Conservation (phyloP, 345 rosid genomes). For the Linum trigynum region DNA sequence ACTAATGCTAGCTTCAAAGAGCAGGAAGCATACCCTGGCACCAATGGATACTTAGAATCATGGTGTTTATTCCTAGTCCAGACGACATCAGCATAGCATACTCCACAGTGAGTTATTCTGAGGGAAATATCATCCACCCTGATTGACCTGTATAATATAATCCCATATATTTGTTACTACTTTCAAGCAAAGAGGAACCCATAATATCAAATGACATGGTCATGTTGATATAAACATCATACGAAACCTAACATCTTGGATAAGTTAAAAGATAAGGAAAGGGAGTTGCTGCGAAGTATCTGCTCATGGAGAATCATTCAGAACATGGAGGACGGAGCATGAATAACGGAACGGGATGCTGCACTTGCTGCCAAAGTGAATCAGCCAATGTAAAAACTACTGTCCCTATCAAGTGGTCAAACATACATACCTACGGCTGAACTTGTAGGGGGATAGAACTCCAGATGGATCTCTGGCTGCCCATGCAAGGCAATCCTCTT, state of each 20-base stretch:
- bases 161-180: neutral
- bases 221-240: neutral
- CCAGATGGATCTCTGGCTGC: conserved; percentile 68
- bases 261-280: neutral
- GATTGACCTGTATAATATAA: conserved; percentile 36
- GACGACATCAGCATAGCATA: conserved; percentile 77
- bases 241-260: neutral
- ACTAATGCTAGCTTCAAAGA: neutral
- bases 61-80: conserved; percentile 61
- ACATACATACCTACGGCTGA: conserved; percentile 64
- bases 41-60: conserved; percentile 66
- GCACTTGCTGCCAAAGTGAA: neutral
- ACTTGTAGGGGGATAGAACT: conserved; percentile 47
- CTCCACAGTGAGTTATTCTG: conserved; percentile 77
- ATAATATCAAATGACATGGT: neutral
- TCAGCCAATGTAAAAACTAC: neutral
- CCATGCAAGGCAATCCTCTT: conserved; percentile 46
- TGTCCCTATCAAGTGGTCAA: neutral
- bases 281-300: no score
- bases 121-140: conserved; percentile 59
- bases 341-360: no score
- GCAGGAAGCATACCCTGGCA: conserved; percentile 63
- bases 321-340: neutral
- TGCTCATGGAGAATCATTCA: neutral
- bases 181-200: no score